Evolutionary conservation across 163 green algal genomes (phyloP), one percentile per base, ranked within the genome.

Genomic region (Scenedesmus sp.): DNA sequence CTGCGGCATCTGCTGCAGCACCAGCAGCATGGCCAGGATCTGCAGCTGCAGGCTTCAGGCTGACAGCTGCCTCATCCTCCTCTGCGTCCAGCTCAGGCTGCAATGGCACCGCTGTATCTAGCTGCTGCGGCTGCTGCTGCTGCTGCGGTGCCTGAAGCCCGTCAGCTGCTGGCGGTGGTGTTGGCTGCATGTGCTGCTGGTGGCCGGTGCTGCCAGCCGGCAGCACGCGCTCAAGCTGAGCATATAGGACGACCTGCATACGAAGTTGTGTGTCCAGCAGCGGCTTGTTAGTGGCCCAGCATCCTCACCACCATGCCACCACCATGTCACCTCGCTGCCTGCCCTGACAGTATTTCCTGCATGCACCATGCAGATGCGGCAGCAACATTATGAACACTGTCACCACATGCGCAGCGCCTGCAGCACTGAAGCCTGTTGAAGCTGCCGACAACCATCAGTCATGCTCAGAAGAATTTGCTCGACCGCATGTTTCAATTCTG

Each of bases 21-120:
- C 2, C 2, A 5, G 78, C 78, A 53, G 35, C 78, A 30, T 22
- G 6, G 30, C 35, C 78, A 7, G 33, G 18, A 24, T 5, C 76
- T 13, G 42, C 35, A 84, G 78, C 3, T 49, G 78, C 78, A 84
- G 78, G 78, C 22, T 15, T 51, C n/a, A 40, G 40, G 37, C 78
- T 84, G 43, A 84, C 43, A 33, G 43, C 43, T 53, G 78, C 78
- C 78, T 84, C 42, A 37, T 84, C 78, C 1, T 84, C 35, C 15
- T 84, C 42, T 51, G 40, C 5, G 1, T 53, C 78, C 3, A 59
- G 35, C 78, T 84, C 42, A 49, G 40, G 5, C 30, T 70, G 56
- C 56, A n/a, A 20, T 22, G 1, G 56, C 51, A 61, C 1, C 1
- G 2, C 56, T 70, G 56, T 22, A 7, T 70, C 56, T n/a, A n/a